Conservation (phyloP, 345 rosid species). For the Crucihimalaya himalaica region DNA sequence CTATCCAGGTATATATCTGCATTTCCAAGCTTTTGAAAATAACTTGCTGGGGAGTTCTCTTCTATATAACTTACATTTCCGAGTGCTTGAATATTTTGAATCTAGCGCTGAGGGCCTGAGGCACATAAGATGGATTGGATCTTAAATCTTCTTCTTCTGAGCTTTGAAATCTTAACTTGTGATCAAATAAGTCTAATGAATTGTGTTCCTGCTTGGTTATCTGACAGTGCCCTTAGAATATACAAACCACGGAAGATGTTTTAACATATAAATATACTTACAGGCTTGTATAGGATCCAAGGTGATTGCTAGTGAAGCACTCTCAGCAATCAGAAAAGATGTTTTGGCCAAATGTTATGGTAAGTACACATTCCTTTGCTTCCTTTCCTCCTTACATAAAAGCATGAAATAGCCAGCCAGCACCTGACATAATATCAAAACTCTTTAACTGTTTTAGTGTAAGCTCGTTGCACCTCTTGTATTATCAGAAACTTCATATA, state of each 20-base stretch:
- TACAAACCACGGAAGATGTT: neutral
- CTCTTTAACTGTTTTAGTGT: neutral
- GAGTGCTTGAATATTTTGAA: neutral
- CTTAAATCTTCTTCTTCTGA: conserved; percentile 1
- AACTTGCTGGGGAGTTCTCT: neutral
- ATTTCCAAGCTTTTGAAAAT: neutral
- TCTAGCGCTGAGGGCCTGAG: neutral
- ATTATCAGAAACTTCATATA: neutral
- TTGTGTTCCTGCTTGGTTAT: neutral
- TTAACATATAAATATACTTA: conserved; percentile 9
- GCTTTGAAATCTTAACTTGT: neutral
- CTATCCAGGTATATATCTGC: conserved; percentile 71
- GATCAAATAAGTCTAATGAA: neutral
- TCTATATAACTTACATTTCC: neutral
- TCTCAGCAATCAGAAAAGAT: conserved; percentile 95
- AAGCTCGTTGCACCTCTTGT: neutral
- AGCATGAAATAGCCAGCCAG: conserved; percentile 17
- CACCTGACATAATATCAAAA: neutral
- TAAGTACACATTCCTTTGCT: conserved; percentile 41
- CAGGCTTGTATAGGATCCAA: conserved; percentile 99
- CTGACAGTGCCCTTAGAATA: neutral
- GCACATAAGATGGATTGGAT: neutral
- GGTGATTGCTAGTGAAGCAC: conserved; percentile 92
- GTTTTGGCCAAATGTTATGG: conserved; percentile 98
- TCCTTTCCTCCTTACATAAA: neutral